phyloP scores from a whole-genome alignment of 345 rosid genomes.

The Salix udensis region DNA sequence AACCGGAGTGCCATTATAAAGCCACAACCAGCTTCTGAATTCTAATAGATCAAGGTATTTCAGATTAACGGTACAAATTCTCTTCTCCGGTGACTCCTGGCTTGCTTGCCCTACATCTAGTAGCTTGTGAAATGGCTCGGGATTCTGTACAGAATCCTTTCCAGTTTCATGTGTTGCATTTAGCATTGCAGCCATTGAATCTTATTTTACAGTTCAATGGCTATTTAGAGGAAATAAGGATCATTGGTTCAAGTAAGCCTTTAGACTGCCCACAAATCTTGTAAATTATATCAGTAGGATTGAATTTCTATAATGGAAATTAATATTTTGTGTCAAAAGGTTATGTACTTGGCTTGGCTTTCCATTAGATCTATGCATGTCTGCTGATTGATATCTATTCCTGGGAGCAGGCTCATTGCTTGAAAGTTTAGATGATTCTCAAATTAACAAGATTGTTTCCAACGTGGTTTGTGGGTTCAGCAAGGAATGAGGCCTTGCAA shows the following conservation, averaged over 20 bases:
- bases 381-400: neutral
- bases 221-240: neutral
- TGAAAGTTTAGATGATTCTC: too few relatives aligned
- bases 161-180: neutral
- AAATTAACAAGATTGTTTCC: too few relatives aligned
- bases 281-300: neutral
- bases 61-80: neutral
- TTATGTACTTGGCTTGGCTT: neutral
- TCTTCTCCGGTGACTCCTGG: neutral
- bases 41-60: neutral
- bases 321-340: neutral
- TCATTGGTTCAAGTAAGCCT: neutral
- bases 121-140: neutral
- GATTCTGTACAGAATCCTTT: conserved; percentile 3
- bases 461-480: too few relatives aligned
- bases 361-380: neutral
- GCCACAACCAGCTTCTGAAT: neutral
- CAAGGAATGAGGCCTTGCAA: too few relatives aligned
- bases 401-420: too few relatives aligned
- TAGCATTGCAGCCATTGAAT: neutral
- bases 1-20: neutral
- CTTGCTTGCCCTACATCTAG: neutral
- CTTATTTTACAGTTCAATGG: conserved; percentile 2
- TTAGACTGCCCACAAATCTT: neutral
- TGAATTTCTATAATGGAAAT: neutral